Conservation (phyloP, 495 filamentous ascomycete genomes). For the Penicillium tannophilum region DNA sequence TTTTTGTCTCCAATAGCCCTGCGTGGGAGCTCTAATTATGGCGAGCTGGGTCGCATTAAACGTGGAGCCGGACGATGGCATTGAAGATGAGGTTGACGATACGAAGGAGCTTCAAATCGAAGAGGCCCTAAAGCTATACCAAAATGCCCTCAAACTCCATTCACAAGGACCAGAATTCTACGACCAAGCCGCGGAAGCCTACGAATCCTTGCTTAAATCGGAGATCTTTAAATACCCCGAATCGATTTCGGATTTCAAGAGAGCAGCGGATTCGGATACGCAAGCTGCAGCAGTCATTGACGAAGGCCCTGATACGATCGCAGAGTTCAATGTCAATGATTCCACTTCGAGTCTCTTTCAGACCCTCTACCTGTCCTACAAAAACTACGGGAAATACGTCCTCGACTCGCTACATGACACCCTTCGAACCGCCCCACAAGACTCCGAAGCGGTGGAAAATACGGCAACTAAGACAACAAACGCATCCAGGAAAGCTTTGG, state of each 20-base stretch:
- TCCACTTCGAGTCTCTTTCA: constrained; percentile 79
- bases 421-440: constrained; percentile 27
- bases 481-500: constrained; percentile 45
- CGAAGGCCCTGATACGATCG: constrained; percentile 43
- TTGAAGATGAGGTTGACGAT: constrained; percentile 90
- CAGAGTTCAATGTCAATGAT: constrained; percentile 54
- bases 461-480: constrained; percentile 19
- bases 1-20: constrained; percentile 4
- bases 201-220: constrained; percentile 80
- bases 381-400: constrained; percentile 89
- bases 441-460: constrained; percentile 31
- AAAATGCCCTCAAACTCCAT: constrained; percentile 88
- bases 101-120: constrained; percentile 97
- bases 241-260: constrained; percentile 73
- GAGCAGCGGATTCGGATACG: constrained; percentile 63
- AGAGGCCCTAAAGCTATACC: constrained; percentile 94
- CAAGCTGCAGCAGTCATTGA: constrained; percentile 46
- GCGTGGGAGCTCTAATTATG: constrained; percentile 34
- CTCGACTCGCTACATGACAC: constrained; percentile 68
- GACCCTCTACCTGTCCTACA: constrained; percentile 88
- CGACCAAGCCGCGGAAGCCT: constrained; percentile 77
- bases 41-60: constrained; percentile 80
- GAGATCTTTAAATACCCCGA: constrained; percentile 94
- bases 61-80: constrained; percentile 85
- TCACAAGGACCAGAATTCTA: constrained; percentile 79